A percentile compares a stretch with the other conserved stretches of the same genome.
Evolutionary conservation across 1,139 yeast genomes (phyloP).

Genomic region (Candida sp.): DNA sequence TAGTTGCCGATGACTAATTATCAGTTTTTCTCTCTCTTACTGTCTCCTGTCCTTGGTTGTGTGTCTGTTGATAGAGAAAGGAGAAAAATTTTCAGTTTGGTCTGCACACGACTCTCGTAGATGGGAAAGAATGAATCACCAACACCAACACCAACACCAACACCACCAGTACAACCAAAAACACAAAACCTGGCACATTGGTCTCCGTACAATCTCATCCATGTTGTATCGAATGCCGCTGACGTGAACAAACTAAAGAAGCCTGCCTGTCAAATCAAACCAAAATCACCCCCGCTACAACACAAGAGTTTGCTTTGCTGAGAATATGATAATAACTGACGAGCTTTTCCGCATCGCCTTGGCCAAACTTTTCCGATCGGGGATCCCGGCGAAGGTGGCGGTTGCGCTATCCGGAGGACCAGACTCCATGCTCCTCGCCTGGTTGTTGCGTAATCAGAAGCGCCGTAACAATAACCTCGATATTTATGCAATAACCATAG

Average conservation of each 20-base stretch:
- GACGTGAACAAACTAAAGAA: no score
- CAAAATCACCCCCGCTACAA: background rate
- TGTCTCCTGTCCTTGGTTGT: background rate
- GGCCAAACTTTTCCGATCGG: slow-evolving; percentile 7
- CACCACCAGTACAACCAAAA: background rate
- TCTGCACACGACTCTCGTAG: background rate
- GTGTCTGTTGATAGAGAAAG: background rate
- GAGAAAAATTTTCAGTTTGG: background rate
- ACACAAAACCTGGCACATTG: no score
- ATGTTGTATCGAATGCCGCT: no score
- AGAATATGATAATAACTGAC: slow-evolving; percentile 8
- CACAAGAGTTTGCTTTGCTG: no score
- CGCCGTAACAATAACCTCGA: slow-evolving; percentile 22
- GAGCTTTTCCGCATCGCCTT: slow-evolving; percentile 5
- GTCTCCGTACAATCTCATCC: no score
- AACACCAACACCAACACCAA: background rate
- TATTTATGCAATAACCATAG: slow-evolving; percentile 58
- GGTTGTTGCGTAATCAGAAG: slow-evolving; percentile 40
- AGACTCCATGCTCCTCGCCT: slow-evolving; percentile 74
- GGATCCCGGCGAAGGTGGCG: slow-evolving; percentile 20
- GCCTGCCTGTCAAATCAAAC: no score
- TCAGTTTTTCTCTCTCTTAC: background rate
- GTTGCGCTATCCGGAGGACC: slow-evolving; percentile 81
- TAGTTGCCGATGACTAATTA: background rate
- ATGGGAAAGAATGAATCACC: no score